Evolutionary conservation across 2,329 filamentous ascomycete genomes (phyloP).

Genomic region (Botrytis paeoniae): DNA sequence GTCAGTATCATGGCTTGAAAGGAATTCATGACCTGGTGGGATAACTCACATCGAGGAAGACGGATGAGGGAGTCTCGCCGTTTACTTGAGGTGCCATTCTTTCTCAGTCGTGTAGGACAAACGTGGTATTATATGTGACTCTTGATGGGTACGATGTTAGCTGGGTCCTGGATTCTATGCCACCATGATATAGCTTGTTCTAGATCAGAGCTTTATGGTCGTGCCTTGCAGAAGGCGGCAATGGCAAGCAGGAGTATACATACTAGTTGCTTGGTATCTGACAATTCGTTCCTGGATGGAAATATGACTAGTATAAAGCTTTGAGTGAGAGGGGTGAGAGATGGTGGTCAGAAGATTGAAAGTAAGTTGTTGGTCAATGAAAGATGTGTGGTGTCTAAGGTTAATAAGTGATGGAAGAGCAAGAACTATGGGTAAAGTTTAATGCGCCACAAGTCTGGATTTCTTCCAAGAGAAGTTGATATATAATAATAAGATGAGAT

Average conservation of each 20-base stretch:
- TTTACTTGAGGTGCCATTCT: constrained; percentile 48
- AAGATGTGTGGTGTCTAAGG: constrained; percentile 2
- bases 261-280: constrained; percentile 6
- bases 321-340: not conserved
- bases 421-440: not conserved
- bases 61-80: constrained; percentile 48
- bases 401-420: constrained; percentile 8
- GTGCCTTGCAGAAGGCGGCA: constrained; percentile 23
- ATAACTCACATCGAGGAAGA: constrained; percentile 47
- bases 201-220: not conserved
- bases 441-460: not conserved
- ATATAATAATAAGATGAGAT: not conserved
- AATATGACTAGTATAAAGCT: not conserved
- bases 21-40: constrained; percentile 27
- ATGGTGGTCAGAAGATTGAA: constrained; percentile 3
- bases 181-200: not conserved
- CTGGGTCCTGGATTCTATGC: not conserved
- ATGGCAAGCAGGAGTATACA: not conserved
- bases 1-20: constrained; percentile 13
- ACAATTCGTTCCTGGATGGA: not conserved
- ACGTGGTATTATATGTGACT: constrained; percentile 20
- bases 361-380: constrained; percentile 2
- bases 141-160: not conserved
- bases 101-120: constrained; percentile 19
- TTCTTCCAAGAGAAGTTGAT: not conserved